Evolutionary conservation across 768 basidiomycete genomes (phyloP), one percentile per base, ranked within the genome.

Genomic region (Chalciporus sphaerocephalus): DNA sequence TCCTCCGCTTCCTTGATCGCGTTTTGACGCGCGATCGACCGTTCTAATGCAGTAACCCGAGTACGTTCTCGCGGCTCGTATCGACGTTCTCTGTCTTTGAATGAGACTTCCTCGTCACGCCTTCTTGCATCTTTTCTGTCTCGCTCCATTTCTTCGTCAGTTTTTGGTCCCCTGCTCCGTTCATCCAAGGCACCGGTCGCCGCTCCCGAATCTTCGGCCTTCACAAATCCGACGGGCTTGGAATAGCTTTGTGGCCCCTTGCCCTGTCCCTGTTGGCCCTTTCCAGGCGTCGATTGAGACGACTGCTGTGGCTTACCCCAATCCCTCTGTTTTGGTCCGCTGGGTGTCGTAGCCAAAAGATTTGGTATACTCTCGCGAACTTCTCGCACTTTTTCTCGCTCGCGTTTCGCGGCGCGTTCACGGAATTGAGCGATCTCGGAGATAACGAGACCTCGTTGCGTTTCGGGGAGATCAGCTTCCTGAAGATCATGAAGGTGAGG

Each of bases 401-500:
- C 92, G 27, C 87, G 73, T 67, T 93, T 94, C 8, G 91, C 92
- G 0, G 93, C 90, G 17, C 90, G 82, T 68, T 97, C 93, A 47
- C 96, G 81, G 67, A 99, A 99, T 56, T 92, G 85, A 0, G 93
- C 92, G 50, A 99, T 99, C 62, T 97, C 93, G 23, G 89, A 91
- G 51, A 97, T 89, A 50, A 98, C 93, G 43, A 93, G 83, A 5
- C 88, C 92, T 27, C 95, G 86, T 57, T 81, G 74, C 0, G 90
- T 90, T 70, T 99, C 96, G 18, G 96, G 95, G 34, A 99, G 79
- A 61, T 99, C 96, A 42, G 92, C 90, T 69, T 96, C 93, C 61
- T 92, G 88, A 34, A 99, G 76, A 68, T 98, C 96, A 67, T 92
- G 91, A 16, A 98, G 77, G 69, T 99, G 96, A n/a, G 91, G 89